Evolutionary conservation across 306 rosid genomes (phyloP), one percentile per base, ranked within the genome.

Genomic region (Cicer cuneatum): DNA sequence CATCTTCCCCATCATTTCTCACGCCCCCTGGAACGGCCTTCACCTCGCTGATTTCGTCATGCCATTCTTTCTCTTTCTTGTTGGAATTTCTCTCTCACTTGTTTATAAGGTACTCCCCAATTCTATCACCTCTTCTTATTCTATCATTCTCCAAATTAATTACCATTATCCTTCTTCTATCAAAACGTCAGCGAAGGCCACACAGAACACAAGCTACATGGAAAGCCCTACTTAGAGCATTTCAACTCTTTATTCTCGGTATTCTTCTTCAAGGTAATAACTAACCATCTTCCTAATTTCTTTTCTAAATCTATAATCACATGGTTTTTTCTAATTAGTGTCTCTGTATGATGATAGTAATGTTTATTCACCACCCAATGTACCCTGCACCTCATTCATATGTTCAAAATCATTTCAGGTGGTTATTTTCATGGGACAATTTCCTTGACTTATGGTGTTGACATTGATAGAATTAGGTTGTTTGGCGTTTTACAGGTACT

Each of bases 21-120:
- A 93, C 83, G 84, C 88, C 7, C 91, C 93, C 0, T 93, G 97
- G 98, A 88, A 88, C 69, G 97, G 97, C 11, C 46, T 89, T 72
- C 98, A 65, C 61, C 81, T 93, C 78, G 98, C 98, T 1, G 98
- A 93, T 85, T 49, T 89, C 56, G 93, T 93, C 35, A 87, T 93
- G 96, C 98, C 98, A 1, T 91, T 87, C 71, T 93, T 93, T 42
- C 92, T 93, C 8, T 93, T 91, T 51, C 72, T 90, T n/a, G 92
- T 87, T 54, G 98, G 97, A 66, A 77, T 89, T 52, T 89, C 98
- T 21, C 90, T 87, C 43, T 88, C 97, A 0, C 92, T 93, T 74
- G 81, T 71, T 29, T 91, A 87, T 40, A 91, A 93, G 96, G 98
- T 92, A 83, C 35, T 29, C 35, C 35, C 35, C 35, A 29, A 29